Conservation (phyloP, 2,329 filamentous ascomycete species). For the Aspergillus ruber region DNA sequence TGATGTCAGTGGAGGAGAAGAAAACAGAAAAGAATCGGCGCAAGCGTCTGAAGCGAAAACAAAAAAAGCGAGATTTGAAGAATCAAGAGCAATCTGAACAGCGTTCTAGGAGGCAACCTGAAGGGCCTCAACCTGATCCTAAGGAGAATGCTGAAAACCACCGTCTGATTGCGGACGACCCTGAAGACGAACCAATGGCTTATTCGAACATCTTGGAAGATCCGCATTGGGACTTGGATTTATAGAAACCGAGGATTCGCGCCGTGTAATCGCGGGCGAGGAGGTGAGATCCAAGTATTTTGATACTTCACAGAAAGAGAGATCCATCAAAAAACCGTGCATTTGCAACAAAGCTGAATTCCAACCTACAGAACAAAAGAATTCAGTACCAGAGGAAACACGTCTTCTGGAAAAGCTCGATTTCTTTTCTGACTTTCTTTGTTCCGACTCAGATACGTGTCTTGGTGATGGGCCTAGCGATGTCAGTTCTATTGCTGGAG, state of each 20-base stretch:
- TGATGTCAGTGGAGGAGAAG: not conserved
- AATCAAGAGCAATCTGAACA: not conserved
- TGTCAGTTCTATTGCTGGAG: constrained; percentile 8
- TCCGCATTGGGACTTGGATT: constrained; percentile 23
- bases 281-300: constrained; percentile 36
- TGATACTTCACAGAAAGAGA: not conserved
- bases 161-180: not conserved
- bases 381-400: constrained; percentile 10
- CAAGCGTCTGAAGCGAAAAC: not conserved
- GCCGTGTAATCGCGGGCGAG: constrained; percentile 30
- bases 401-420: constrained; percentile 9
- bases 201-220: constrained; percentile 1
- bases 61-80: not conserved
- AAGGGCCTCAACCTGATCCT: not conserved
- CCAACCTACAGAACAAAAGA: not conserved
- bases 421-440: constrained; percentile 15
- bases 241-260: constrained; percentile 35
- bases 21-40: not conserved
- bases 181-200: not conserved
- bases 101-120: not conserved
- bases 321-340: not conserved
- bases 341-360: not conserved
- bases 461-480: constrained; percentile 32
- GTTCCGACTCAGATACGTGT: constrained; percentile 30
- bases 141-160: not conserved